Evolutionary conservation across 2,329 filamentous ascomycete species (phyloP), one percentile per base, ranked within the genome.

Genomic region (Knufia petricola): DNA sequence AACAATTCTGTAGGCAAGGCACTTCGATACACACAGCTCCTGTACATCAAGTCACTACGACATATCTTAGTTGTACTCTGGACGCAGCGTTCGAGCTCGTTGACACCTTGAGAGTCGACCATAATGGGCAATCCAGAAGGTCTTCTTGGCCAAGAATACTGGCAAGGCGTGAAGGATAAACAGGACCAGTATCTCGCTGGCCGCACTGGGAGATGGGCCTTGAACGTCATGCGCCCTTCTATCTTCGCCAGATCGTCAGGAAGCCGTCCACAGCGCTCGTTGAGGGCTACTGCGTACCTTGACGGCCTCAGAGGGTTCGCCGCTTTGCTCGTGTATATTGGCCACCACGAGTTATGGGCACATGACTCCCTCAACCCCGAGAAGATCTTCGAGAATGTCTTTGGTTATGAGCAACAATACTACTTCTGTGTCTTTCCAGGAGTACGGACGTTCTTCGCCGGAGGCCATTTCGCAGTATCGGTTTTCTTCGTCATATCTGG

Each of bases 271-370:
- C 31, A 37, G n/a, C 21, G 34, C 24, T 4, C 20, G 19, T 15
- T 51, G 26, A 66, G 74, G 4, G 65, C 68, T 21, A 81, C 78
- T 3, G 77, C 77, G 19, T 81, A 77, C 56, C 69, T 81, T 15
- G 81, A 85, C 55, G 81, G 81, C 13, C 66, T 85, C 8, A 68
- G 81, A 59, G 81, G 81, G 2, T 82, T 84, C 53, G 80, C 80
- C 3, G 78, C 81, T 2, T 70, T 85, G 26, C 61, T 84, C 26
- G 81, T 85, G n/a, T 84, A 83, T 61, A 69, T 73, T 55, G 76
- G 81, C 46, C 78, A 82, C 61, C 72, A 82, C 59, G 63, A 75
- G 55, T 61, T 78, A 2, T 81, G 77, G 77, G 71, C 69, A 41
- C 81, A 79, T 61, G 66, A 60, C 49, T 63, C 61, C 23, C 60